Percentiles rank a stretch among this genome's conserved stretches.
These are phyloP conservation scores for Pseudopediastrum boryanum DNA, from an alignment of 139 green algal species.

Conservation along the genomic window DNA sequence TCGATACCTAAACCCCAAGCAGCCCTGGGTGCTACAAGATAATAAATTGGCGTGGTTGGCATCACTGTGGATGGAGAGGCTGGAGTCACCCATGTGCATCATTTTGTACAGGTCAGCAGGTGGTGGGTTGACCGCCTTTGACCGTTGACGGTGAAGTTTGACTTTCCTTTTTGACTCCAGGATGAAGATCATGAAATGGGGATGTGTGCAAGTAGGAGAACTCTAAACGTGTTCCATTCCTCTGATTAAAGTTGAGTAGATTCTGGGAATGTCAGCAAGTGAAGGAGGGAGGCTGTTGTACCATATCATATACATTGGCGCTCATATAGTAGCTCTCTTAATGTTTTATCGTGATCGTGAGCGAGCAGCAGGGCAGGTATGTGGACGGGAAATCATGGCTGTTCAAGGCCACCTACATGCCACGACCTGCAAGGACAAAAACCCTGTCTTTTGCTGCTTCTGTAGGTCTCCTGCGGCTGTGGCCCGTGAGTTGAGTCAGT, in stretches of 20 bases:
- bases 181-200: not conserved
- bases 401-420: too few species aligned
- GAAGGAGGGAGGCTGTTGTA: too few species aligned
- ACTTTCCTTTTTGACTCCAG: not conserved
- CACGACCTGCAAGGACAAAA: too few species aligned
- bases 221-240: not conserved
- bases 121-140: not conserved
- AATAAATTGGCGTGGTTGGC: conserved; percentile 10
- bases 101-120: conserved; percentile 3
- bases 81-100: conserved; percentile 21
- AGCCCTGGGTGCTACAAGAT: conserved; percentile 26
- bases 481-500: too few species aligned
- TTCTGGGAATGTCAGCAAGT: not conserved
- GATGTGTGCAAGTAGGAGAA: not conserved
- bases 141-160: not conserved
- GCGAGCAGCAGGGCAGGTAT: too few species aligned
- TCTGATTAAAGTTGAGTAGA: not conserved
- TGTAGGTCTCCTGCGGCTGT: too few species aligned
- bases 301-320: too few species aligned
- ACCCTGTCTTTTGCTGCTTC: too few species aligned
- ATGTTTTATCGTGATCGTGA: too few species aligned
- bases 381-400: too few species aligned
- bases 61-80: conserved; percentile 11
- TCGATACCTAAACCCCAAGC: conserved; percentile 9
- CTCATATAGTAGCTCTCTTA: too few species aligned